Base-by-base conservation (phyloP, 192 early-diverging fungal genomes). In the Backusella psychrophila region DNA sequence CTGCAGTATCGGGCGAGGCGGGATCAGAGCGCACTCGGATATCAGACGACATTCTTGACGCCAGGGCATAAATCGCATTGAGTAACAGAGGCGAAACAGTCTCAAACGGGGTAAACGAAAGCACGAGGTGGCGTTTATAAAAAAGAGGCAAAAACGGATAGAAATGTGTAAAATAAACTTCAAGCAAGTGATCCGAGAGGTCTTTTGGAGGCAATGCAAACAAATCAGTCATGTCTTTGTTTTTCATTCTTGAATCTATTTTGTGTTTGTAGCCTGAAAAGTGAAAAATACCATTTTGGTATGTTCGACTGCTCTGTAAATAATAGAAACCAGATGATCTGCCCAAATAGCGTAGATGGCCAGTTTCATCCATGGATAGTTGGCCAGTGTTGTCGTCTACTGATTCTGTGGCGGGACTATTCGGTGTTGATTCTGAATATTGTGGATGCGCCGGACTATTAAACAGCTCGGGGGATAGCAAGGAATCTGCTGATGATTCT, bases 311-410 rank as follows among this genome's bases (percentile, higher is more conserved):
- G 67, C 86, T 83, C 76, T 90, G 90, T 31, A 94, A 83, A 33
- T 93, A 80, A 71, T 91, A 89, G 77, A 91, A 87, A 19, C 93
- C 93, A 33, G 92, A 93, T 66, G 90, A 90, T 69, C 89, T 90
- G 26, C 93, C 93, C 7, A 92, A 79, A 72, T 93, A 94, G n/a
- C 92, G 85, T 39, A 92, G 77, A 5, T 91, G 89, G 19, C 92
- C 93, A 31, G 85, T 87, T 36, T 86, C 90, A 78, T 94, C 93
- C 41, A 93, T 84, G 4, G 93, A 84, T 38, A 94, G 69, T 39
- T 86, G 87, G 9, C 88, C 89, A 9, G 89, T 84, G 34, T 82
- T 84, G 59, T 89, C 89, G 56, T 89, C 87, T 33, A 89, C 44
- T 6, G 31, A 33, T 1, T n/a, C n/a, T 17, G 7, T 17, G 2